Base-by-base conservation (phyloP, 1,139 yeast genomes). In the Pichiaceae sp. region DNA sequence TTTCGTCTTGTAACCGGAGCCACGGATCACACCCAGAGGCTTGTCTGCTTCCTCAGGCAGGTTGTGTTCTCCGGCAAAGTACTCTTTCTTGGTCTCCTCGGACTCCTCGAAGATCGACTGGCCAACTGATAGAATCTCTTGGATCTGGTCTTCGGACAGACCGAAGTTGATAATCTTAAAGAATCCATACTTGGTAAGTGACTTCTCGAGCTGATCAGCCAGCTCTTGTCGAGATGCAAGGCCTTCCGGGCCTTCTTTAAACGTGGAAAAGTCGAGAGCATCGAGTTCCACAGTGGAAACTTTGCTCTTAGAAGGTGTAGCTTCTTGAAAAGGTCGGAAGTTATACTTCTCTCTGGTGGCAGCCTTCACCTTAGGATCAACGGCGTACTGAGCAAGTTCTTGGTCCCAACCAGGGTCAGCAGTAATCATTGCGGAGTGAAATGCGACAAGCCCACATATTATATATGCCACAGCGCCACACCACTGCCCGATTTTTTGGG, bases 1-100 rank as follows among this genome's bases (percentile, higher is more conserved):
- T 41, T 51, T 59, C 24, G 75, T 74, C 42, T 69, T 69, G 49
- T 56, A 69, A 0, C 74, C 74, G 21, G 56, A 53, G 9, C 72
- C 72, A 33, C 72, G 53, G 42, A 68, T 72, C 9, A 68, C 71
- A 1, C 75, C 74, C 33, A 57, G 39, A 8, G 42, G 40, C 12
- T 35, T 27, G 9, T 35, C 37, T 2, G 63, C 56, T 17, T 54
- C 57, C 4, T 55, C 43, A 3, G 42, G 38, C 32, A 46, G 38
- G 5, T 53, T 51, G 18, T 51, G 44, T 2, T 66, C 62, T 16
- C 72, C 70, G 2, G 71, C 68, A 26, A 65, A 49, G 41, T 60
- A 64, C 24, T 59, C 46, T n/a, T 46, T 42, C 46, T 70, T 69
- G 27, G 53, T 62, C 17, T 64, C 68, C 12, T 64, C 63, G 1